Evolutionary conservation across 176 grass and related monocot genomes (phyloP), one percentile per base, ranked within the genome.

Genomic region (Avena sativa): DNA sequence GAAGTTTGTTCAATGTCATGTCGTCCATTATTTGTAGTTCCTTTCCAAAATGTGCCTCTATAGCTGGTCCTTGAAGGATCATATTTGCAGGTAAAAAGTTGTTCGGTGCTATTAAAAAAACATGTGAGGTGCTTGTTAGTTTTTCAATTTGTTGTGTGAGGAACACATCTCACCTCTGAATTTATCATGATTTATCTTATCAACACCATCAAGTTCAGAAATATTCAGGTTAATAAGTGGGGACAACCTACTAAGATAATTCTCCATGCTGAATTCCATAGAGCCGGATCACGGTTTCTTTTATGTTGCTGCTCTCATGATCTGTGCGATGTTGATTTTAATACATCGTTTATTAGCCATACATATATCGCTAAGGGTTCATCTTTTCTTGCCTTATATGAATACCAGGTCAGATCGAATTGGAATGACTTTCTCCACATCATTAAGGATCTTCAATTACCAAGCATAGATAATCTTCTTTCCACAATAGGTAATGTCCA

Each of bases 381-480:
- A 58, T 83, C 68, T 81, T 87, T 71, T 70, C 78, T 91, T 91
- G 5, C 12, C 6, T 82, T 90, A 60, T 96, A 86, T 90, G 85
- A 84, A 93, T 75, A 47, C 71, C 74, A 99, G 97, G 89, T 89
- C 71, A 94, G 76, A 90, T 93, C 92, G 60, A 91, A 91, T 43
- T 96, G 97, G 97, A 88, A 91, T 84, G 85, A 92, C 26, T 94
- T 93, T 74, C 83, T 96, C 69, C 89, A 90, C 90, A 80, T 90
- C 78, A 68, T 90, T 49, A 92, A 93, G 87, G 80, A 86, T 81
- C 71, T 94, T 74, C 89, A 91, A 65, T 60, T 90, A 48, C 92
- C 92, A 81, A 84, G 87, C 51, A 71, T 89, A 74, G 92, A 93
- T 59, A 70, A 93, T 94, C 79, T 99, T 78, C 83, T 85, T 81